Conservation (phyloP, 1,284 basidiomycete genomes). For the Leucocoprinus gongylophorus region DNA sequence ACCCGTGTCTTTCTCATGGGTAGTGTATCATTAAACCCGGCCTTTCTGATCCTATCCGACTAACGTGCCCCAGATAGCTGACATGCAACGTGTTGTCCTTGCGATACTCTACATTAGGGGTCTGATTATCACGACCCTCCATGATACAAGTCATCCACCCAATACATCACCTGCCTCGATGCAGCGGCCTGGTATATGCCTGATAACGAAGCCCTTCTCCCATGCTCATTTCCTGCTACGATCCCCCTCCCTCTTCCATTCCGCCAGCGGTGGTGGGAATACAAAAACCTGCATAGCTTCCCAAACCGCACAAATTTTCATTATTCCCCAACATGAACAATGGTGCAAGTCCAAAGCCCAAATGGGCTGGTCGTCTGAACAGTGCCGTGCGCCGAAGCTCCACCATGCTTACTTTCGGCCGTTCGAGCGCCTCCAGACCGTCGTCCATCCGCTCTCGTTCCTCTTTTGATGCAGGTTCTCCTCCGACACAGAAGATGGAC, state of each 20-base stretch:
- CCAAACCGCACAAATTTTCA: slow-evolving; percentile 2
- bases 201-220: slow-evolving; percentile 22
- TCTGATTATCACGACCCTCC: slow-evolving; percentile 17
- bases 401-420: slow-evolving; percentile 34
- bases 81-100: slow-evolving; percentile 18
- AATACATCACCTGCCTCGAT: slow-evolving; percentile 27
- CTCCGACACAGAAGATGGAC: slow-evolving; percentile 21
- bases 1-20: slow-evolving; percentile 1
- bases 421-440: slow-evolving; percentile 21
- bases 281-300: slow-evolving; percentile 11
- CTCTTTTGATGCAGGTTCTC: slow-evolving; percentile 22
- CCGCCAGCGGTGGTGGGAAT: slow-evolving; percentile 12
- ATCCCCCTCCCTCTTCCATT: slow-evolving; percentile 15
- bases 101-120: slow-evolving; percentile 2
- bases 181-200: slow-evolving; percentile 30
- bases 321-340: slow-evolving; percentile 22
- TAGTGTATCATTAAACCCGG: not conserved
- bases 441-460: slow-evolving; percentile 20
- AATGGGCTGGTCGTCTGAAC: slow-evolving; percentile 35
- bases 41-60: not conserved
- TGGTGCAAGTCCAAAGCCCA: slow-evolving; percentile 21
- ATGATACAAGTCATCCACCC: slow-evolving; percentile 2
- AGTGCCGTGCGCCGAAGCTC: slow-evolving; percentile 46
- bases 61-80: not conserved
- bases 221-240: slow-evolving; percentile 6